Evolutionary conservation across 202 grass and related monocot species (phyloP).

Genomic region (Panicum hallii): DNA sequence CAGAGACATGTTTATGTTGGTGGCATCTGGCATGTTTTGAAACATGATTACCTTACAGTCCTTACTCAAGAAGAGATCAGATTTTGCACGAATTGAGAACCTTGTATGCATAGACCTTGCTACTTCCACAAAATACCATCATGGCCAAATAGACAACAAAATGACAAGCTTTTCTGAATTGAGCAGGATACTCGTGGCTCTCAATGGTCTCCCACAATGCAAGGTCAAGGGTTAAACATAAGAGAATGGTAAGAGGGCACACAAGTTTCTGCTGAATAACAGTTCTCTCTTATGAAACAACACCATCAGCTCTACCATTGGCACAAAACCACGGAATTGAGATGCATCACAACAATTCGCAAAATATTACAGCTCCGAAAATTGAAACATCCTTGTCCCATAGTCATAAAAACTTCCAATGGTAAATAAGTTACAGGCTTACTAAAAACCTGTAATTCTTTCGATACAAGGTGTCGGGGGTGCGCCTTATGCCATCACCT

Average conservation of each 20-base stretch:
- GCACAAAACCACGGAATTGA: not conserved
- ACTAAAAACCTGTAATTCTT: conserved; percentile 27
- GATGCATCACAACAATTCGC: not conserved
- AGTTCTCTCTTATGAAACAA: not conserved
- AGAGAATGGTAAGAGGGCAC: not conserved
- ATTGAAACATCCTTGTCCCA: conserved; percentile 29
- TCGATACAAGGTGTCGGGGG: conserved; percentile 5
- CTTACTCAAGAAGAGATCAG: not conserved
- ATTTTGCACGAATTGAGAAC: not conserved
- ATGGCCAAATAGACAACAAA: conserved; percentile 10
- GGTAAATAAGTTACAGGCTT: conserved; percentile 22
- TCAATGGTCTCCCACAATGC: not conserved
- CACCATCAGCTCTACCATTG: conserved; percentile 6
- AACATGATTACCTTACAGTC: not conserved
- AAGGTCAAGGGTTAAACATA: not conserved
- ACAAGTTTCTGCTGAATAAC: not conserved
- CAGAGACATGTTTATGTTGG: conserved; percentile 20
- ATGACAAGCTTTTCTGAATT: conserved; percentile 1
- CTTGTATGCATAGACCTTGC: not conserved
- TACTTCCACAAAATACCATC: conserved; percentile 19
- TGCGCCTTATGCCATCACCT: too few species aligned
- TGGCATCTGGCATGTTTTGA: not conserved
- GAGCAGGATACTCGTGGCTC: not conserved
- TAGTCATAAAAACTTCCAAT: conserved; percentile 2
- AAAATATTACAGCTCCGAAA: not conserved